Percentiles rank a stretch among this genome's conserved stretches.
These are phyloP conservation scores for Omphalotus guepiniiformis DNA, from an alignment of 768 basidiomycete genomes.

Conservation along the genomic window DNA sequence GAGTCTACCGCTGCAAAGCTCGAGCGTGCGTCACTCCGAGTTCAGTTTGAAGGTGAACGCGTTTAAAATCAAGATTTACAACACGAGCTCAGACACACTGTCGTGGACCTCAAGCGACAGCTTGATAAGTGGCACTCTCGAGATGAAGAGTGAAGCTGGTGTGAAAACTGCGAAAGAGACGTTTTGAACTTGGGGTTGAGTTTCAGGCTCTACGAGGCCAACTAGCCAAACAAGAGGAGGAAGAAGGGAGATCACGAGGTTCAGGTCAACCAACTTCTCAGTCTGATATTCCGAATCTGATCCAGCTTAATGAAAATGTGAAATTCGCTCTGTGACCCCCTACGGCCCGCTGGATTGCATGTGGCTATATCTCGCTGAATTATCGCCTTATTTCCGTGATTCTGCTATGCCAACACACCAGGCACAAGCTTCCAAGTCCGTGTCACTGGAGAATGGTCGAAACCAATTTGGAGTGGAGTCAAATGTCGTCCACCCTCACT, in stretches of 20 bases:
- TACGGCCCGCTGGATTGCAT: too few relatives aligned
- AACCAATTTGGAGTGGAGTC: too few relatives aligned
- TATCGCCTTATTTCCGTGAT: too few relatives aligned
- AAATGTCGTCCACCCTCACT: too few relatives aligned
- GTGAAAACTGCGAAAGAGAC: slow-evolving; percentile 52
- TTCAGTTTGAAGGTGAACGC: slow-evolving; percentile 56
- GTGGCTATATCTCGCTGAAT: too few relatives aligned
- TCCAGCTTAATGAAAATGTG: too few relatives aligned
- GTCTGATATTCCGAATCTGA: too few relatives aligned
- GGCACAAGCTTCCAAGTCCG: too few relatives aligned
- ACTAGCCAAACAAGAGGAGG: slow-evolving; percentile 32
- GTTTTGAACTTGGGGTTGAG: slow-evolving; percentile 52
- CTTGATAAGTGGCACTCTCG: slow-evolving; percentile 67
- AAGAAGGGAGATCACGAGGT: slow-evolving; percentile 27
- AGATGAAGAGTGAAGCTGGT: slow-evolving; percentile 59
- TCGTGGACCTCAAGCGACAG: slow-evolving; percentile 55
- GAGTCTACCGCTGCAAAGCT: slow-evolving; percentile 47
- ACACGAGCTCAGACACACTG: slow-evolving; percentile 54
- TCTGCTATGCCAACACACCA: too few relatives aligned
- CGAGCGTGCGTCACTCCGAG: slow-evolving; percentile 48
- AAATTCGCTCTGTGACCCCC: too few relatives aligned
- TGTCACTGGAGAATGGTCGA: too few relatives aligned
- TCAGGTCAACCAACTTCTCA: too few relatives aligned
- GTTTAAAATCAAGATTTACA: slow-evolving; percentile 51
- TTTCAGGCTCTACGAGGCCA: slow-evolving; percentile 42